A percentile compares a stretch with the other conserved stretches of the same genome.
Conservation (phyloP, 2,329 filamentous ascomycete species). For the Aspergillus sojae region DNA sequence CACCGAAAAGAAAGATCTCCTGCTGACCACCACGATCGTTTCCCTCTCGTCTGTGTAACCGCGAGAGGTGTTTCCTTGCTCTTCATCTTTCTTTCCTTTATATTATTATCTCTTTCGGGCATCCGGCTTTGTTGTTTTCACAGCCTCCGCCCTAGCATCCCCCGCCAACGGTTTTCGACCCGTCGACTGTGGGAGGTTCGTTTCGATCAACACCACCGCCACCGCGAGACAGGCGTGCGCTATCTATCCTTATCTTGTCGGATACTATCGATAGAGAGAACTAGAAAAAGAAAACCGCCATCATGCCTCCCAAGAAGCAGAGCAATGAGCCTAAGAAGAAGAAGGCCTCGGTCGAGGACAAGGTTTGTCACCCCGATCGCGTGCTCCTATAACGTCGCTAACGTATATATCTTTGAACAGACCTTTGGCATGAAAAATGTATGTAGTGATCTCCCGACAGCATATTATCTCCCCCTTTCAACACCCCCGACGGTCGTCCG, state of each 20-base stretch:
- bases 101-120: not conserved
- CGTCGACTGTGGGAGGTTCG: slow-evolving; percentile 8
- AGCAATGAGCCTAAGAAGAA: slow-evolving; percentile 52
- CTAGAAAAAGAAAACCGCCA: slow-evolving; percentile 28
- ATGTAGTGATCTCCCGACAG: slow-evolving; percentile 30
- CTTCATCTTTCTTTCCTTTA: not conserved
- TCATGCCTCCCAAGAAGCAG: slow-evolving; percentile 53
- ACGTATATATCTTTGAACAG: slow-evolving; percentile 30
- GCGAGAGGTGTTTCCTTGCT: not conserved
- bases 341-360: slow-evolving; percentile 72
- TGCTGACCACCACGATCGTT: not conserved
- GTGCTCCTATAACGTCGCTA: not conserved
- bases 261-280: slow-evolving; percentile 14
- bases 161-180: slow-evolving; percentile 7
- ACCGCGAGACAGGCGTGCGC: not conserved
- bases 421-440: slow-evolving; percentile 99
- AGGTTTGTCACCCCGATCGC: slow-evolving; percentile 47
- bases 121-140: not conserved
- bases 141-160: slow-evolving; percentile 1
- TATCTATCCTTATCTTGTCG: slow-evolving; percentile 13
- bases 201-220: not conserved
- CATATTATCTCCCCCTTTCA: not conserved
- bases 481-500: slow-evolving; percentile 9
- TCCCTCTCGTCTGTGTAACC: not conserved
- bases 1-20: slow-evolving; percentile 3